Percentiles rank a stretch among this genome's conserved stretches.
phyloP scores from a whole-genome alignment of 176 grass and related monocot species.

The Raddia guianensis region DNA sequence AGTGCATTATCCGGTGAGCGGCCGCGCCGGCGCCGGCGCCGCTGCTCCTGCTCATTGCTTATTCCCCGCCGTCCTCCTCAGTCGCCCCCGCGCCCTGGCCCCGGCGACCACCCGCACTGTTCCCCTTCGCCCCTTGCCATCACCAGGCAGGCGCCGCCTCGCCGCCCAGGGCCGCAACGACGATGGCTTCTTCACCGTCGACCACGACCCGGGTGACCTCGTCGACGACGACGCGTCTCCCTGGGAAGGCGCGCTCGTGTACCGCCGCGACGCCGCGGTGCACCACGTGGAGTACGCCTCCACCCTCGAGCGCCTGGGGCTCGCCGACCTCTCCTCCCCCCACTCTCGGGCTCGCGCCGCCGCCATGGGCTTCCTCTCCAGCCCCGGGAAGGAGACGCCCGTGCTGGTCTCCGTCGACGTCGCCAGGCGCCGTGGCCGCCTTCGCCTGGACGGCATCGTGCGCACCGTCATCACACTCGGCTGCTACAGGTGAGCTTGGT shows the following conservation, averaged over 20 bases:
- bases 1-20: not conserved
- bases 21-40: not conserved
- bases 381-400: constrained; percentile 47
- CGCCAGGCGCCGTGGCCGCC: constrained; percentile 59
- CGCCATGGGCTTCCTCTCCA: constrained; percentile 60
- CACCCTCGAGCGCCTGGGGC: constrained; percentile 71
- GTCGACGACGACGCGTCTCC: constrained; percentile 39
- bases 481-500: constrained; percentile 58
- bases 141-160: not conserved
- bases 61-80: not conserved
- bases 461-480: constrained; percentile 75
- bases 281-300: constrained; percentile 70
- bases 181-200: constrained; percentile 44
- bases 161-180: not conserved
- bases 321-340: constrained; percentile 55
- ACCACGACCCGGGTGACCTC: constrained; percentile 35
- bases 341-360: constrained; percentile 55
- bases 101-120: not conserved
- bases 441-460: constrained; percentile 76
- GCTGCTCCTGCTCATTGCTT: not conserved
- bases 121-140: not conserved
- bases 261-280: constrained; percentile 66
- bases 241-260: constrained; percentile 78
- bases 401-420: constrained; percentile 72
- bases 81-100: not conserved